Evolutionary conservation across 148 eudicot genomes (phyloP), one percentile per base, ranked within the genome.

Genomic region (Salicornia ramosissima): DNA sequence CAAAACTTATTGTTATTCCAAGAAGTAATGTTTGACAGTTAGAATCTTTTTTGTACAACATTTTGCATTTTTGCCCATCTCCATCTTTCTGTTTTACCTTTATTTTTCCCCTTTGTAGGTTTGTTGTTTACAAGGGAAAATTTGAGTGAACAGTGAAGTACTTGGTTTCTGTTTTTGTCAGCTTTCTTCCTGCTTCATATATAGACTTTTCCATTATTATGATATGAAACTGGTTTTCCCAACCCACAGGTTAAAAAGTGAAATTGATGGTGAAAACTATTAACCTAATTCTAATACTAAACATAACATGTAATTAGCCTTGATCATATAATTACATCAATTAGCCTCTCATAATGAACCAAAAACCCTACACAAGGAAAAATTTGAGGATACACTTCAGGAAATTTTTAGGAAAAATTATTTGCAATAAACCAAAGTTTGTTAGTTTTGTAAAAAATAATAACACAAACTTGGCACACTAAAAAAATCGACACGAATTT

Each of bases 111-210:
- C 19, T 7, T 39, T 64, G 50, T 57, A 71, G 52, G 15, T 25
- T 60, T 55, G 34, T 25, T 53, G 39, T 56, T 72, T 67, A 42
- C 45, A 34, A 70, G 16, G 65, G 75, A 36, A 76, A 56, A 4
- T 5, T 1, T 18, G 5, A 49, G 3, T 49, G 6, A 5, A 7
- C 19, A 18, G 46, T 36, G 8, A 1, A 53, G 64, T 64, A 75
- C 69, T 52, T 63, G 28, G 69, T 70, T 75, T 53, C 79, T 65
- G 75, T 43, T 7, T 64, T 50, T 71, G 67, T 61, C 74, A 70
- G 54, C 5, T 28, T 1, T 24, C 18, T 7, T 55, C 16, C 26
- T 26, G 59, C 26, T 28, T 7, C 59, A 55, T n/a, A n/a, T n/a
- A n/a, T 55, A 12, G 22, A 55, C 58, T 61, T 6, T 33, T 24